These are phyloP conservation scores for Raphanus hybrid DNA, from an alignment of 441 rosid species.

Conservation along the genomic window DNA sequence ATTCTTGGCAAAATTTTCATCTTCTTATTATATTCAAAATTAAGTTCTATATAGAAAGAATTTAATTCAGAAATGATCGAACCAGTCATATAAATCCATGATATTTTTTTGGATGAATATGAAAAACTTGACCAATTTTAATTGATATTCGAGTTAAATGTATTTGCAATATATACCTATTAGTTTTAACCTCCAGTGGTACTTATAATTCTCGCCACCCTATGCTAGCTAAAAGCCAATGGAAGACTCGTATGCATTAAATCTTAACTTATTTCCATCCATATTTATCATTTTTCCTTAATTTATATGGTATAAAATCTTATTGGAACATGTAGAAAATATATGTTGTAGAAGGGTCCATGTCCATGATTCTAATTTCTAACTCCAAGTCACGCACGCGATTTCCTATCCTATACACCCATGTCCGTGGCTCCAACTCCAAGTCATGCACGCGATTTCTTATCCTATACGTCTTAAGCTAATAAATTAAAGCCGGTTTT, in stretches of 20 bases:
- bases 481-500: no score
- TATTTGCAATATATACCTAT: no score
- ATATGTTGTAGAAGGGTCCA: not conserved
- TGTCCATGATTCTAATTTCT: conserved; percentile 3
- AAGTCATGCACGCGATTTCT: conserved; percentile 12
- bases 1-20: no score
- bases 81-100: not conserved
- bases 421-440: not conserved
- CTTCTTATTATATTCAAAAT: no score
- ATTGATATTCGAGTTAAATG: not conserved
- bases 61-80: no score
- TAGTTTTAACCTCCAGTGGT: no score
- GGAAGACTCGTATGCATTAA: not conserved
- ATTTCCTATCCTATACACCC: conserved; percentile 8
- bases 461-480: not conserved
- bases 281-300: not conserved
- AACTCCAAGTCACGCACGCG: conserved; percentile 2
- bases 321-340: conserved; percentile 5
- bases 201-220: not conserved
- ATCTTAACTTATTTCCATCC: not conserved
- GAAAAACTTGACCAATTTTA: not conserved
- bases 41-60: no score
- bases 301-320: not conserved
- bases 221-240: not conserved
- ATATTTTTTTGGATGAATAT: not conserved